Conservation (phyloP, 2,329 filamentous ascomycete genomes). For the Curvularia lunata region DNA sequence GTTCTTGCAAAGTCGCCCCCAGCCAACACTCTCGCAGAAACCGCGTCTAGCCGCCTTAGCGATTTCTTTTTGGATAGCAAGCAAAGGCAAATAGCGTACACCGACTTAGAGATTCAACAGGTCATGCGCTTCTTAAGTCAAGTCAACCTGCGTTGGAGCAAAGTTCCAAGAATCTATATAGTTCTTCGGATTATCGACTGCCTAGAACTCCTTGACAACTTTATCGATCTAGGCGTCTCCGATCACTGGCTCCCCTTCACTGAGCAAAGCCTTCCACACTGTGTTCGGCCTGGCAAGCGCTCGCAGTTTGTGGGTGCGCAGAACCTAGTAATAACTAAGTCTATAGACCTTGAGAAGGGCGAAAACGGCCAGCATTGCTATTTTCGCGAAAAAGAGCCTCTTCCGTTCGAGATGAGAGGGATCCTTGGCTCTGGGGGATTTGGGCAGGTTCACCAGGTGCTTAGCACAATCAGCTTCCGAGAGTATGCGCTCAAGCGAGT, state of each 20-base stretch:
- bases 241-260: neutral
- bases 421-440: constrained; percentile 28
- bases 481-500: constrained; percentile 36
- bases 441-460: constrained; percentile 30
- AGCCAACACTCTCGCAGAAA: neutral
- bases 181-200: constrained; percentile 20
- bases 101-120: neutral
- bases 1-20: neutral
- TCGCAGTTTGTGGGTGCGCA: neutral
- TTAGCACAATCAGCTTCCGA: constrained; percentile 25
- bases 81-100: neutral
- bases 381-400: neutral
- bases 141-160: constrained; percentile 16
- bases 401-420: constrained; percentile 16
- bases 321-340: neutral
- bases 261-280: neutral
- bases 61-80: neutral
- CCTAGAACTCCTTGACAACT: constrained; percentile 18
- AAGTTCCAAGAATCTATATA: constrained; percentile 24
- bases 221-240: constrained; percentile 17
- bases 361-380: neutral
- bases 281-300: neutral
- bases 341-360: neutral
- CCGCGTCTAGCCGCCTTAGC: neutral
- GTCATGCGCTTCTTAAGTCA: neutral